phyloP scores from a whole-genome alignment of 768 basidiomycete species.

The Solioccasus polychromus region DNA sequence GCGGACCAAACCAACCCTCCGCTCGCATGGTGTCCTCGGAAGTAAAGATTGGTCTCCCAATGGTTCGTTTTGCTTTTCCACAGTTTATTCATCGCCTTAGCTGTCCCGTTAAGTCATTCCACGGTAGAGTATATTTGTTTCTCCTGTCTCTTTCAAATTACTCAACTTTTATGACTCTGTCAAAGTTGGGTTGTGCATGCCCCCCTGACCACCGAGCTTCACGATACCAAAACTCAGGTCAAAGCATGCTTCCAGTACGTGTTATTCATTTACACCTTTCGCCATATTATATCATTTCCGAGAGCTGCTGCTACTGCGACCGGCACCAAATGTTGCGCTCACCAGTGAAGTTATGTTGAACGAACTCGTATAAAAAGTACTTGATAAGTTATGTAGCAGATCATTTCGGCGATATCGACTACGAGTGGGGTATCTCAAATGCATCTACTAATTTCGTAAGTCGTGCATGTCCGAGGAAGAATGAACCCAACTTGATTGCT shows the following conservation, averaged over 20 bases:
- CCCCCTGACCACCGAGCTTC: slow-evolving; percentile 59
- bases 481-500: background rate
- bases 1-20: slow-evolving; percentile 72
- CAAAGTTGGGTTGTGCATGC: slow-evolving; percentile 71
- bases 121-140: slow-evolving; percentile 54
- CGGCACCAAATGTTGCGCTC: slow-evolving; percentile 52
- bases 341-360: slow-evolving; percentile 33
- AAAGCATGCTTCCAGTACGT: slow-evolving; percentile 70
- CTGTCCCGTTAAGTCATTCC: slow-evolving; percentile 61
- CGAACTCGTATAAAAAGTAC: slow-evolving; percentile 65
- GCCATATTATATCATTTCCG: background rate
- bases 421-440: slow-evolving; percentile 61
- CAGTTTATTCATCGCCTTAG: background rate
- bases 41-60: slow-evolving; percentile 76
- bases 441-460: slow-evolving; percentile 85
- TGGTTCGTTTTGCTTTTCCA: slow-evolving; percentile 39
- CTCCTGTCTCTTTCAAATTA: background rate
- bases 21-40: slow-evolving; percentile 77
- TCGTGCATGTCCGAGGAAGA: slow-evolving; percentile 1
- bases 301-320: slow-evolving; percentile 71
- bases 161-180: too few species aligned
- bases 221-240: slow-evolving; percentile 57
- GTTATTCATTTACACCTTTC: background rate
- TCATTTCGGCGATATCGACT: slow-evolving; percentile 41
- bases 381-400: slow-evolving; percentile 43